Percentiles rank a stretch among this genome's conserved stretches.
Conservation (phyloP, 495 filamentous ascomycete genomes). For the Aspergillus bertholletiae region DNA sequence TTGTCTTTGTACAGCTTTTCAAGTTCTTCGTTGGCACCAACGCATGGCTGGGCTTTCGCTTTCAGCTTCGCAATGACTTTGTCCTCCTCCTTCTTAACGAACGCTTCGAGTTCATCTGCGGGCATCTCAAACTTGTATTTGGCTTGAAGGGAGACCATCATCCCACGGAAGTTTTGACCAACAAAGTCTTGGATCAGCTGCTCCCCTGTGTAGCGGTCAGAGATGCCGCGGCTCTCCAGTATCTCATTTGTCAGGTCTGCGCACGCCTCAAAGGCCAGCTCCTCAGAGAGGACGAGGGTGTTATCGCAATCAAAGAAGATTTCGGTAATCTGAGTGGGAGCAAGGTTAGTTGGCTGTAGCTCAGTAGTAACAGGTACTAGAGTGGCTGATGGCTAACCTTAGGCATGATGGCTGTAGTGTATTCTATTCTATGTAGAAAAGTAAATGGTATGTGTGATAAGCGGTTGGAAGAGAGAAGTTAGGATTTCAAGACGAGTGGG, state of each 20-base stretch:
- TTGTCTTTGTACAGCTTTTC: conserved; percentile 57
- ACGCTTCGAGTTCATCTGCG: conserved; percentile 65
- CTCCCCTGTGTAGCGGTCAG: conserved; percentile 73
- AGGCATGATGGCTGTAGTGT: conserved; percentile 36
- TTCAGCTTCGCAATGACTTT: conserved; percentile 77
- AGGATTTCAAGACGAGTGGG: background rate
- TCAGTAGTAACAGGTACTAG: conserved; percentile 1
- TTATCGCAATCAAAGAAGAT: conserved; percentile 98
- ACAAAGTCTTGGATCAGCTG: conserved; percentile 85
- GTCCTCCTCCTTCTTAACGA: conserved; percentile 78
- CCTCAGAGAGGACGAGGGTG: conserved; percentile 91
- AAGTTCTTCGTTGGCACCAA: conserved; percentile 67
- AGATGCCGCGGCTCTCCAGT: conserved; percentile 59
- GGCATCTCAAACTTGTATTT: conserved; percentile 71
- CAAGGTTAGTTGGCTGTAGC: conserved; percentile 16
- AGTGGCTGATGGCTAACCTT: conserved; percentile 28
- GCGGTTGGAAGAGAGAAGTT: background rate
- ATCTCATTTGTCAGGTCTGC: conserved; percentile 92
- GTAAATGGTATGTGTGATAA: background rate
- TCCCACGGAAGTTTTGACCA: conserved; percentile 94
- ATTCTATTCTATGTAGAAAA: background rate
- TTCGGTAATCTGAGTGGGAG: conserved; percentile 60
- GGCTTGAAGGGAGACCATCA: conserved; percentile 71
- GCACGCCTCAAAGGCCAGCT: conserved; percentile 90
- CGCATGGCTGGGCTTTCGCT: conserved; percentile 67